Conservation (phyloP, 2,329 filamentous ascomycete species). For the Verticillium alfalfae region DNA sequence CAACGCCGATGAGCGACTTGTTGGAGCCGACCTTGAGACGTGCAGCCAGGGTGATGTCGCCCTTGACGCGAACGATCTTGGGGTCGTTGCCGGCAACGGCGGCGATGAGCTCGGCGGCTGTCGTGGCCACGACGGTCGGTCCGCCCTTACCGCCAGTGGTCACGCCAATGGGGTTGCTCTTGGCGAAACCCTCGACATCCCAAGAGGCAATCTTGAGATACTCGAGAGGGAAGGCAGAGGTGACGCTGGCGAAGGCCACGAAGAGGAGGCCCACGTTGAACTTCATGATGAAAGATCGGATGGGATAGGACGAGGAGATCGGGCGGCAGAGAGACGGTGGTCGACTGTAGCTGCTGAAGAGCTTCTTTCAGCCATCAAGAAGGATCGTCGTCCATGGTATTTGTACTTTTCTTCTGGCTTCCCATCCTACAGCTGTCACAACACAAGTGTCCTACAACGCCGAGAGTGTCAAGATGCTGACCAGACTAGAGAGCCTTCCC, state of each 20-base stretch:
- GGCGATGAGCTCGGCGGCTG: slow-evolving; percentile 31
- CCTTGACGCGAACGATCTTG: slow-evolving; percentile 36
- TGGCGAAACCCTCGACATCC: slow-evolving; percentile 16
- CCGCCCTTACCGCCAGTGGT: slow-evolving; percentile 37
- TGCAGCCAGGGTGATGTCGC: slow-evolving; percentile 30
- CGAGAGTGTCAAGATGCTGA: neutral
- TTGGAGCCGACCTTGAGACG: slow-evolving; percentile 39
- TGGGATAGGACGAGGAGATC: neutral
- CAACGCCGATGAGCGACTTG: slow-evolving; percentile 33
- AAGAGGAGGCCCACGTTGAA: slow-evolving; percentile 3
- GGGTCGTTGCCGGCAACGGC: slow-evolving; percentile 35
- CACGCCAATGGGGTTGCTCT: slow-evolving; percentile 27
- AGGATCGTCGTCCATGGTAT: neutral
- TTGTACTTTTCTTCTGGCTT: neutral
- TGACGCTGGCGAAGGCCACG: slow-evolving; percentile 1
- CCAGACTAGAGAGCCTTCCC: neutral
- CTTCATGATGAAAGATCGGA: slow-evolving; percentile 4
- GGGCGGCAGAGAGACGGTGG: neutral
- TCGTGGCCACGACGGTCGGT: slow-evolving; percentile 39
- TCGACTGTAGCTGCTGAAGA: neutral
- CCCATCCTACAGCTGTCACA: neutral
- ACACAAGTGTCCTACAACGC: neutral
- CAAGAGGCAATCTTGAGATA: slow-evolving; percentile 15
- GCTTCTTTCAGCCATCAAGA: neutral
- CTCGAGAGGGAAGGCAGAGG: slow-evolving; percentile 11